Base-by-base conservation (phyloP, 805 yeast species). In the Starmerella asiatica region DNA sequence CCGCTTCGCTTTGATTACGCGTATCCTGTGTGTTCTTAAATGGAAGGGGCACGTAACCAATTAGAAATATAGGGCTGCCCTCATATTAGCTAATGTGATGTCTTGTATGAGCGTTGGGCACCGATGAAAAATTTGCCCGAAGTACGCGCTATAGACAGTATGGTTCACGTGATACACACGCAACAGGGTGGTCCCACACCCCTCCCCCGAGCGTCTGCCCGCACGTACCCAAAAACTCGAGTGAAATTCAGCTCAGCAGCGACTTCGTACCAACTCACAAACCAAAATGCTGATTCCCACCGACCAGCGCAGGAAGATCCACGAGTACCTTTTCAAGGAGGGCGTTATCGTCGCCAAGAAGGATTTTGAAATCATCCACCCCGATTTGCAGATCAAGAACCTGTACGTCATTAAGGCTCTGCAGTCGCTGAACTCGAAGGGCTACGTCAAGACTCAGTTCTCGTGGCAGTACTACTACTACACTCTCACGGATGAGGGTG, bases 401-500 rank as follows among this genome's bases (percentile, higher is more conserved):
- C 79, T 91, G 69, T 91, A 69, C 67, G 98, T 64, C 62, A 84
- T 91, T 78, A 91, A 91, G 80, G 96, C 99, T 64, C 79, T 91
- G 70, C 99, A 91, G 75, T 88, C 97, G 53, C 83, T 91, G 70
- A 84, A 94, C 65, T 91, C 98, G 52, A 84, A 80, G 71, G 99
- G 99, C 69, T 91, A 64, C 79, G 97, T 91, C 71, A 85, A 88
- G 83, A 91, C 99, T 61, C 97, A 85, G 74, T 91, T 88, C 80
- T 88, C 97, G 64, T 91, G 99, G 99, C 96, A 86, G 79, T 84
- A 84, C 79, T 91, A 91, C 76, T 91, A 91, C 94, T 91, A 91
- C 93, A 84, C 98, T 76, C 81, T 91, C 67, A 91, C 97, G 67
- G 97, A 91, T 67, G 95, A 83, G 72, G 99, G 99, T 79, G 88